Conservation (phyloP, 2,329 filamentous ascomycete genomes). For the Botryotinia globosa region DNA sequence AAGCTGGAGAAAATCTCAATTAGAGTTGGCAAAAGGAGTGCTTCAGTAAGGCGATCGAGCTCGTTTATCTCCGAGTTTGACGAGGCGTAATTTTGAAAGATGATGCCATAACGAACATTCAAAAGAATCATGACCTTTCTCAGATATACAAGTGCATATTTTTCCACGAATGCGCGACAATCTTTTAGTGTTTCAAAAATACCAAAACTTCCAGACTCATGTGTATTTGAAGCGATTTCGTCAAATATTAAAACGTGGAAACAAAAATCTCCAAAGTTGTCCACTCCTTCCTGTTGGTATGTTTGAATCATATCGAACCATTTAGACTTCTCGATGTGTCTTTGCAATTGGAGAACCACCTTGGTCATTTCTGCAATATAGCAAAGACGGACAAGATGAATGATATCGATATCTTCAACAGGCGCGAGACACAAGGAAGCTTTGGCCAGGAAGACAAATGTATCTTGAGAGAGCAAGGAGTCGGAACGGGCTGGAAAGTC, state of each 20-base stretch:
- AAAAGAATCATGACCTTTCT: conserved; percentile 82
- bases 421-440: conserved; percentile 68
- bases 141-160: conserved; percentile 86
- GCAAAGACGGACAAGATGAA: conserved; percentile 78
- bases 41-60: conserved; percentile 74
- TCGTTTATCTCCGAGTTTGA: conserved; percentile 67
- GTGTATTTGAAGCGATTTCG: conserved; percentile 32
- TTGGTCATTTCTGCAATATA: conserved; percentile 91
- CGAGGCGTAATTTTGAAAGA: conserved; percentile 71
- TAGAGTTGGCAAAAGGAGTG: conserved; percentile 72
- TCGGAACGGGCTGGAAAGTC: conserved; percentile 25
- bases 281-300: conserved; percentile 6
- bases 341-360: conserved; percentile 60
- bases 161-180: conserved; percentile 63
- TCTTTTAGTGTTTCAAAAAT: conserved; percentile 52
- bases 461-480: conserved; percentile 65
- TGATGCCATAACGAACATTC: conserved; percentile 83
- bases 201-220: conserved; percentile 54
- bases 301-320: conserved; percentile 44
- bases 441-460: conserved; percentile 79
- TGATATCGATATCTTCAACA: conserved; percentile 68
- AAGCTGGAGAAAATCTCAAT: conserved; percentile 61
- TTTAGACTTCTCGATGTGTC: conserved; percentile 50
- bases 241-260: conserved; percentile 22
- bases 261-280: conserved; percentile 33